Percentiles rank a stretch among this genome's conserved stretches.
phyloP scores from a whole-genome alignment of 768 basidiomycete genomes.

The Dictyophora rubrovolvata region DNA sequence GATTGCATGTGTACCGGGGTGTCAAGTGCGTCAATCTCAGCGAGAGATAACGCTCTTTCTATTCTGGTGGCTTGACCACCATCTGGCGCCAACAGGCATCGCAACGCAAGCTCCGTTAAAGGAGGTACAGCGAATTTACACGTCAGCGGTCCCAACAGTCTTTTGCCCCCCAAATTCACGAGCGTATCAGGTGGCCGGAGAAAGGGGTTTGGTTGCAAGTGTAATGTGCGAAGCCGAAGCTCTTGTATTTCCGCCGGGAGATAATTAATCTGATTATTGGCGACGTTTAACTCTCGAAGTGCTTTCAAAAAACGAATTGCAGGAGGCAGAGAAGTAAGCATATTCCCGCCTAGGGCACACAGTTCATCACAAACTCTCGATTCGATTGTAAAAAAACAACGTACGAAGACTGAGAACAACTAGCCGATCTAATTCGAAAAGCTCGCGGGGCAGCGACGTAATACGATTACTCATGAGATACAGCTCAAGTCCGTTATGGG shows the following conservation, averaged over 20 bases:
- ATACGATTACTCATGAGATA: conserved; percentile 50
- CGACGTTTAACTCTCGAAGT: conserved; percentile 51
- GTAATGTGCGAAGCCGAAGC: conserved; percentile 41
- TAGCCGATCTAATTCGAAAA: conserved; percentile 47
- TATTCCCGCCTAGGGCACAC: conserved; percentile 40
- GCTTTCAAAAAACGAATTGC: conserved; percentile 46
- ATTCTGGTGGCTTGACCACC: neutral
- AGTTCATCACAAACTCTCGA: neutral
- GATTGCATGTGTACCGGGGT: neutral
- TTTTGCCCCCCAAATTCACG: neutral
- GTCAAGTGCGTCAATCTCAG: neutral
- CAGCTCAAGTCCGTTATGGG: conserved; percentile 39
- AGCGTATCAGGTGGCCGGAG: conserved; percentile 21
- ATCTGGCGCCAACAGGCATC: conserved; percentile 25
- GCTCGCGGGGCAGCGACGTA: conserved; percentile 39
- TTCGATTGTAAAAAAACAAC: conserved; percentile 19
- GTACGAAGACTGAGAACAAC: conserved; percentile 56
- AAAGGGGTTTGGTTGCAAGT: conserved; percentile 54
- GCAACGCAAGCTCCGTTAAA: conserved; percentile 23
- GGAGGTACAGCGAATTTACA: neutral
- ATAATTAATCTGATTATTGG: conserved; percentile 46
- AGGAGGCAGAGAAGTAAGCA: conserved; percentile 46
- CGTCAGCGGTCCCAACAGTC: neutral
- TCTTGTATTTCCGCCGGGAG: conserved; percentile 56
- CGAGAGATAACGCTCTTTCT: neutral